Base-by-base conservation (phyloP, 768 basidiomycete genomes). In the Daedalea quercina region DNA sequence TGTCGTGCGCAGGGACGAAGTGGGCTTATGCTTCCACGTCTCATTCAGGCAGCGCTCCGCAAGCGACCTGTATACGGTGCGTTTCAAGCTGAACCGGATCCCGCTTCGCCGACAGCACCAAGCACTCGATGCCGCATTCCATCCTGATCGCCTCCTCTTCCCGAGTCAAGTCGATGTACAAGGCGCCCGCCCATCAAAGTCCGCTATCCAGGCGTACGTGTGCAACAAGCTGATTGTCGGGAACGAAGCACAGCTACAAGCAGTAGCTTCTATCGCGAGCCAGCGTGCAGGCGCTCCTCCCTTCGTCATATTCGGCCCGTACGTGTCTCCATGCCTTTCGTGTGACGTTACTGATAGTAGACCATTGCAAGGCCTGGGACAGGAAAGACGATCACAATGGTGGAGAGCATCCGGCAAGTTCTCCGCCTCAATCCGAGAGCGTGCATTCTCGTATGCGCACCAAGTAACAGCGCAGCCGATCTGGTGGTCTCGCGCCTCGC, bases 241-340 rank as follows among this genome's bases (percentile, higher is more conserved):
- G 0, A 85, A 86, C 61, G 53, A 61, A 0, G 68, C 73, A 34
- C 82, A 84, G 56, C 57, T 75, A 6, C 70, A 70, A 50, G 77
- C 81, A 0, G 78, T 84, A 0, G 59, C 64, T 3, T 70, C 77
- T 0, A 78, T 84, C 42, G 61, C 74, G 3, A 56, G 66, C 31
- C 73, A 70, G 31, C 63, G 69, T 13, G 67, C 71, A 0, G 81
- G 82, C 0, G 70, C 75, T 4, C 61, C 71, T 1, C 83, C 82
- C 0, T 84, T 85, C 57, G 65, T 81, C 13, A 68, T 85, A 15
- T 84, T 81, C 62, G 83, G 82, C 19, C 82, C 83, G 79, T 82
- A 62, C 63, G 82, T 68, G 1, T 6, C 22, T 28, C 23, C 34
- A 11, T 13, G 20, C 40, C 17, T 9, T 13, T 15, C 35, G 20